These are phyloP conservation scores for Escovopsis weberi DNA, from an alignment of 2,329 filamentous ascomycete species.

Conservation along the genomic window DNA sequence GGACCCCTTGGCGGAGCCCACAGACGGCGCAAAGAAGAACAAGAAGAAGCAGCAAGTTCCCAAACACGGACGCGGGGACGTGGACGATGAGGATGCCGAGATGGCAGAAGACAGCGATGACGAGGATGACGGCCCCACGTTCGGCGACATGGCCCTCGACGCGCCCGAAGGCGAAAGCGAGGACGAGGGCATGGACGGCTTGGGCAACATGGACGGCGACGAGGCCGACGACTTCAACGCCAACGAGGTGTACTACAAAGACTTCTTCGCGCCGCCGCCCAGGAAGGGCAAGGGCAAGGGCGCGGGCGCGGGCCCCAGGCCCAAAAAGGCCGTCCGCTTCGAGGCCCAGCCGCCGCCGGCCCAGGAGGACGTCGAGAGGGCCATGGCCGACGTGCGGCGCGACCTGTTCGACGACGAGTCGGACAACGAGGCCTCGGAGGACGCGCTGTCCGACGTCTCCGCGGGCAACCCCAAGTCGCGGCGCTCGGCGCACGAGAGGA, in stretches of 20 bases:
- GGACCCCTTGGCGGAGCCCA: constrained; percentile 44
- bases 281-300: constrained; percentile 46
- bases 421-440: constrained; percentile 49
- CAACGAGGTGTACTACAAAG: constrained; percentile 78
- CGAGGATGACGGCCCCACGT: constrained; percentile 64
- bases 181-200: constrained; percentile 38
- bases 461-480: constrained; percentile 58
- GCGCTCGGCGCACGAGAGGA: constrained; percentile 71
- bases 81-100: constrained; percentile 38
- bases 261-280: constrained; percentile 84
- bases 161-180: constrained; percentile 54
- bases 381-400: constrained; percentile 74
- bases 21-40: constrained; percentile 15
- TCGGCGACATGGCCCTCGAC: constrained; percentile 64
- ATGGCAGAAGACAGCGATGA: constrained; percentile 35
- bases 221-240: constrained; percentile 55
- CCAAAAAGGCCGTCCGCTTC: constrained; percentile 25
- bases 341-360: constrained; percentile 30
- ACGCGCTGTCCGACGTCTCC: constrained; percentile 50
- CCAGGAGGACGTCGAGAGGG: constrained; percentile 59
- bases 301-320: constrained; percentile 20
- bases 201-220: constrained; percentile 28
- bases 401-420: constrained; percentile 77
- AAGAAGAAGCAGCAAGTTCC: constrained; percentile 8
- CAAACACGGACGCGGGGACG: constrained; percentile 11